Base-by-base conservation (phyloP, 768 basidiomycete genomes). In the Pisolithus orientalis region DNA sequence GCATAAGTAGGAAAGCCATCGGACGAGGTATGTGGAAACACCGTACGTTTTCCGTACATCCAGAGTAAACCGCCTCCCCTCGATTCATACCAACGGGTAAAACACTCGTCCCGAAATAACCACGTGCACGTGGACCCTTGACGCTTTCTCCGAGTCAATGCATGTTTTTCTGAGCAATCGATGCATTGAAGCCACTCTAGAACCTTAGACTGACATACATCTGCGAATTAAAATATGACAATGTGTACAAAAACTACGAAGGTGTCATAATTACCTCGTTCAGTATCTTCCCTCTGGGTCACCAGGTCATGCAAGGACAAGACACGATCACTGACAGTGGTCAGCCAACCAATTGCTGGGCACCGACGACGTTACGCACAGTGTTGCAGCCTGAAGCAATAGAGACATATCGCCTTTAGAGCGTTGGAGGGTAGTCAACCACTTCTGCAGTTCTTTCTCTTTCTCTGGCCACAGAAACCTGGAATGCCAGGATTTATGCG, bases 21-120 rank as follows among this genome's bases (percentile, higher is more conserved):
- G 17, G 1, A 11, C 21, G 27, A 14, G 5, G 24, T 48, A 13
- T 1, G 24, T 39, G 16, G 5, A 47, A 34, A 34, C 32, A 13
- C 32, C 51, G n/a, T n/a, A 59, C 60, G 50, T 47, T 62, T 61
- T 13, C 60, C 60, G 21, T 56, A 47, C 29, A 61, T 31, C 60
- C 57, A 62, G 28, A 61, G 17, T 11, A 49, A 51, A 13, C 4
- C 25, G 47, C 60, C 60, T 17, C 13, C 27, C 5, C 13, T 44
- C 5, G 43, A 27, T 16, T 37, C 32, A 28, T 5, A 39, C 16
- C 6, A 51, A 17, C 24, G 17, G 43, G 24, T 25, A 44, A 24
- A 44, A 5, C 13, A 17, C 5, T 14, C 13, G 13, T 44, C 43
- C 8, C 5, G 13, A 44, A 27, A 44, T 44, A 44, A 13, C 43